A percentile compares a stretch with the other conserved stretches of the same genome.
Evolutionary conservation across 2,329 filamentous ascomycete genomes (phyloP).

Genomic region (Coniochaeta prunicola): DNA sequence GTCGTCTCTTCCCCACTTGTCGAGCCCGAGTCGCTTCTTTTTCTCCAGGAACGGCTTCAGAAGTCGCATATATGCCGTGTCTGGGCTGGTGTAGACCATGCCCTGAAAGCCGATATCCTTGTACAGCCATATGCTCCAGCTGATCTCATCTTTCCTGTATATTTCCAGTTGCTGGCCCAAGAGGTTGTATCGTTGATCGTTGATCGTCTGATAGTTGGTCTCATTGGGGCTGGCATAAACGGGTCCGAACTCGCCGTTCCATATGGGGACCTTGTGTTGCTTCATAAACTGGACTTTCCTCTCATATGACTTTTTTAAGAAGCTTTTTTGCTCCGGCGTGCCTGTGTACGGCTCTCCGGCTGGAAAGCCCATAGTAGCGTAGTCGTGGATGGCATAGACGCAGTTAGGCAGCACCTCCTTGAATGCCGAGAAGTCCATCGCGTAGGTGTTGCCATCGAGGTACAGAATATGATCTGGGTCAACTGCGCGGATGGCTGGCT

Average conservation of each 20-base stretch:
- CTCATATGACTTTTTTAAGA: constrained; percentile 24
- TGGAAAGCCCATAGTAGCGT: constrained; percentile 43
- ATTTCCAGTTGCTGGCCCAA: constrained; percentile 27
- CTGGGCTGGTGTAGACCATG: constrained; percentile 37
- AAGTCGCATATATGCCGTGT: constrained; percentile 37
- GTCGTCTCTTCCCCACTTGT: constrained; percentile 39
- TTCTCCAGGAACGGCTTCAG: constrained; percentile 44
- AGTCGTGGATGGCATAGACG: constrained; percentile 48
- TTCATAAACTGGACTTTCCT: constrained; percentile 32
- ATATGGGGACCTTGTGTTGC: constrained; percentile 25
- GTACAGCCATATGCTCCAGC: constrained; percentile 19
- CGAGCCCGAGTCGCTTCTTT: constrained; percentile 42
- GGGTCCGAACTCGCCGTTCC: constrained; percentile 39
- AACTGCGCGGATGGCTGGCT: constrained; percentile 25
- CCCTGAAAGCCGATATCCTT: constrained; percentile 47
- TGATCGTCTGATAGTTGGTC: constrained; percentile 25
- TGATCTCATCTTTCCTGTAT: constrained; percentile 18
- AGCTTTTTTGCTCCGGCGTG: constrained; percentile 26
- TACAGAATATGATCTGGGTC: constrained; percentile 37
- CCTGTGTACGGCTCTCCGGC: constrained; percentile 23
- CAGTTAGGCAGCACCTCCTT: constrained; percentile 33
- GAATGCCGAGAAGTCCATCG: constrained; percentile 41
- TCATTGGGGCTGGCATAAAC: constrained; percentile 30
- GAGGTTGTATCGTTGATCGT: constrained; percentile 26
- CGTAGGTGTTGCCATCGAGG: constrained; percentile 43